These are phyloP conservation scores for Termitomyces sp. DNA, from an alignment of 768 basidiomycete species.

Conservation along the genomic window DNA sequence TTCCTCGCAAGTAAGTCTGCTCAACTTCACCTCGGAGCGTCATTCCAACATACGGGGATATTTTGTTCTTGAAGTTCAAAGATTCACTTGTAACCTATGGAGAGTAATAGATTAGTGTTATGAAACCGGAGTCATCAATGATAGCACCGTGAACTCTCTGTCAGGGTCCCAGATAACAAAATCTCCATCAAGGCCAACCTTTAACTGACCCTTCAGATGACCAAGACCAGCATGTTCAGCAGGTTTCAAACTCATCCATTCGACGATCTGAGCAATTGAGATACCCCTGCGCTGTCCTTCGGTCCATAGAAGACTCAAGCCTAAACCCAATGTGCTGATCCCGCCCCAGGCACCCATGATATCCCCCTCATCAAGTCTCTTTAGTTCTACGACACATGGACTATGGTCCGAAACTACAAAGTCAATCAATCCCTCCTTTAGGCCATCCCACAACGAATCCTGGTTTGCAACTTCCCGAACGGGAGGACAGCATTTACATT, in stretches of 20 bases:
- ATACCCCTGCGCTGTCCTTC: slow-evolving; percentile 62
- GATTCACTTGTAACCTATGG: slow-evolving; percentile 64
- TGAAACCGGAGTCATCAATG: background rate
- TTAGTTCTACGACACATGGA: slow-evolving; percentile 80
- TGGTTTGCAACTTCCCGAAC: slow-evolving; percentile 73
- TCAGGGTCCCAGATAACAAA: slow-evolving; percentile 79
- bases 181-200: slow-evolving; percentile 78
- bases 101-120: background rate
- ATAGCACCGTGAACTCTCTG: slow-evolving; percentile 35
- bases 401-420: slow-evolving; percentile 96
- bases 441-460: slow-evolving; percentile 73
- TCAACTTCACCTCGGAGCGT: slow-evolving; percentile 65
- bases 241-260: slow-evolving; percentile 72
- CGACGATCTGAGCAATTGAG: slow-evolving; percentile 51
- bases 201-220: slow-evolving; percentile 64
- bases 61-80: slow-evolving; percentile 89
- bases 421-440: slow-evolving; percentile 81
- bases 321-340: slow-evolving; percentile 86
- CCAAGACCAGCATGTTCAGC: slow-evolving; percentile 78
- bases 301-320: slow-evolving; percentile 85
- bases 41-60: slow-evolving; percentile 84
- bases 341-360: slow-evolving; percentile 95
- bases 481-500: slow-evolving; percentile 97
- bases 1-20: slow-evolving; percentile 76
- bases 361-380: slow-evolving; percentile 70